Percentiles rank a stretch among this genome's conserved stretches.
Evolutionary conservation across 2,329 filamentous ascomycete species (phyloP).

Genomic region (Zalaria obscura): DNA sequence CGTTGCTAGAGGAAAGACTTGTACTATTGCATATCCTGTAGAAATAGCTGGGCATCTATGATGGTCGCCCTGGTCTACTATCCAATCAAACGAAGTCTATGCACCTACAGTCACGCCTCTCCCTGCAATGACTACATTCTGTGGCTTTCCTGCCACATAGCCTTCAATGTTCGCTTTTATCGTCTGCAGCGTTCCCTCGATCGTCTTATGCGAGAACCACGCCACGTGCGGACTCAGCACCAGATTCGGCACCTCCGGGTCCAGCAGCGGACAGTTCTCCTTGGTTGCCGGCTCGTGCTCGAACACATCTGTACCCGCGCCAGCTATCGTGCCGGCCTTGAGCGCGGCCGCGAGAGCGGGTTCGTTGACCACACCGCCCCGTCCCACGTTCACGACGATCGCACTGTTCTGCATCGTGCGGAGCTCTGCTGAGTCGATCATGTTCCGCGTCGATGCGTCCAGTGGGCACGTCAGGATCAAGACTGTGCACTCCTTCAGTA

Average conservation of each 20-base stretch:
- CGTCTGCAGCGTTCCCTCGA: conserved; percentile 29
- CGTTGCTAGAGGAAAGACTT: no score
- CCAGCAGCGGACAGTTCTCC: conserved; percentile 29
- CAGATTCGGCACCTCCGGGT: conserved; percentile 32
- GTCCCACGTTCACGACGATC: conserved; percentile 33
- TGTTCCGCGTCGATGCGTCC: conserved; percentile 11
- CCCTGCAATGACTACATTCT: conserved; percentile 21
- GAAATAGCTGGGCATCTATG: no score
- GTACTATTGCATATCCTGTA: no score
- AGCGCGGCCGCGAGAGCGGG: conserved; percentile 31
- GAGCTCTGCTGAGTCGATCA: conserved; percentile 23
- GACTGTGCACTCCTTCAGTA: conserved; percentile 22
- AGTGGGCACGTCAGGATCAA: conserved; percentile 19
- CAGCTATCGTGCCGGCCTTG: conserved; percentile 29
- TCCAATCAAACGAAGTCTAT: no score
- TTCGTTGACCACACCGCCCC: conserved; percentile 39
- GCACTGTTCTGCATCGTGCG: conserved; percentile 29
- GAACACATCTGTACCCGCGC: conserved; percentile 39
- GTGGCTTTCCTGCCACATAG: conserved; percentile 24
- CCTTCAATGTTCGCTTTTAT: conserved; percentile 34
- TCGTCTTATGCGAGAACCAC: conserved; percentile 36
- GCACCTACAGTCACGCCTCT: not conserved
- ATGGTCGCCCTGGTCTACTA: no score
- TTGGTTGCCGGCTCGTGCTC: conserved; percentile 31
- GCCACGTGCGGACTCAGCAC: conserved; percentile 39